These are phyloP conservation scores for Thelephora ganbajun DNA, from an alignment of 768 basidiomycete genomes.

Conservation along the genomic window DNA sequence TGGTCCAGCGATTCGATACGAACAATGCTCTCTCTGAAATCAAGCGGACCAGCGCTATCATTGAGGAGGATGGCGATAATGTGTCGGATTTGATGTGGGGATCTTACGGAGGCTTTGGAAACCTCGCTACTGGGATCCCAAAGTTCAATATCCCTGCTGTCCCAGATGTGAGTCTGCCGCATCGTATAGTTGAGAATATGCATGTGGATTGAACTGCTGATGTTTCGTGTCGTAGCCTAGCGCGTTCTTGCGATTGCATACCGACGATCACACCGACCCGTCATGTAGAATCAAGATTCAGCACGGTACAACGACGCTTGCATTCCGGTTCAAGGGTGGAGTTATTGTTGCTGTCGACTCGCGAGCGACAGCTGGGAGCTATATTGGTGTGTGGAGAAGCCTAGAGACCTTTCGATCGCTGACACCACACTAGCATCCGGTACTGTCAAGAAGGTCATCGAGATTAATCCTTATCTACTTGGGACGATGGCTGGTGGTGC, in stretches of 20 bases:
- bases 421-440: slow-evolving; percentile 54
- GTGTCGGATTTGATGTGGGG: slow-evolving; percentile 67
- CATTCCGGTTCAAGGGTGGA: slow-evolving; percentile 92
- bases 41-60: slow-evolving; percentile 29
- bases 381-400: slow-evolving; percentile 55
- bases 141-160: slow-evolving; percentile 61
- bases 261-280: slow-evolving; percentile 91
- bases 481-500: slow-evolving; percentile 99
- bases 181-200: background rate
- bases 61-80: slow-evolving; percentile 44
- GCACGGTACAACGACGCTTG: slow-evolving; percentile 96
- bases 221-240: slow-evolving; percentile 47
- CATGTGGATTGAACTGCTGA: background rate
- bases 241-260: slow-evolving; percentile 83
- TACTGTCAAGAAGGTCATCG: slow-evolving; percentile 98
- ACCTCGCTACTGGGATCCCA: slow-evolving; percentile 54
- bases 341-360: slow-evolving; percentile 99
- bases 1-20: slow-evolving; percentile 53
- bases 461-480: slow-evolving; percentile 97
- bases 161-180: slow-evolving; percentile 46
- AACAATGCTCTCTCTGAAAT: slow-evolving; percentile 36
- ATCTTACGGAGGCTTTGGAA: slow-evolving; percentile 72
- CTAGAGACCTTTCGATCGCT: background rate
- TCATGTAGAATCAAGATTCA: slow-evolving; percentile 94
- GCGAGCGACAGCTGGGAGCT: slow-evolving; percentile 91